These are phyloP conservation scores for Cyberlindnera subsufficiens DNA, from an alignment of 805 yeast genomes.

Conservation along the genomic window DNA sequence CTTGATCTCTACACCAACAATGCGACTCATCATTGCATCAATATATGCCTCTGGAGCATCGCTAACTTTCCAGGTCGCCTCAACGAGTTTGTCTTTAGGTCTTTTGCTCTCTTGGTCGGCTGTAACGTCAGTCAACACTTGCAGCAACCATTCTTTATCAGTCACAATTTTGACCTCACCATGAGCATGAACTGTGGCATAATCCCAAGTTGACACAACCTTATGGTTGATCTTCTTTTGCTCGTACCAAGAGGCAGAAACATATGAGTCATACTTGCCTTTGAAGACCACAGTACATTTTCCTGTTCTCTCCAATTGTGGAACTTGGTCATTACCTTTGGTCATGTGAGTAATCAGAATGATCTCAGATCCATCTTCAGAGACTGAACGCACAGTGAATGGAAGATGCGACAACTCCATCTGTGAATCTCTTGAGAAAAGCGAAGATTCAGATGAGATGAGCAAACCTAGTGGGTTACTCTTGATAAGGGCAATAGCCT, in stretches of 20 bases:
- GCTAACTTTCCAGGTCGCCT: constrained; percentile 43
- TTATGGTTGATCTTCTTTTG: constrained; percentile 51
- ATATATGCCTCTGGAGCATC: constrained; percentile 52
- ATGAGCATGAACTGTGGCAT: constrained; percentile 47
- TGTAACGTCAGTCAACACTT: constrained; percentile 39
- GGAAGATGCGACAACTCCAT: constrained; percentile 54
- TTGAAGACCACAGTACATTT: constrained; percentile 47
- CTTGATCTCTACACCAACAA: constrained; percentile 51
- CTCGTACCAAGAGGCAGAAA: constrained; percentile 58
- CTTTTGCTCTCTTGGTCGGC: constrained; percentile 41
- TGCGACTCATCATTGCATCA: constrained; percentile 38
- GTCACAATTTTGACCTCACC: constrained; percentile 42
- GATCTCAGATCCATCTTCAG: constrained; percentile 27
- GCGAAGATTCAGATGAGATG: constrained; percentile 26
- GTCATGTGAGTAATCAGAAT: constrained; percentile 52
- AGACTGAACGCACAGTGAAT: constrained; percentile 34
- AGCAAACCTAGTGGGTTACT: constrained; percentile 49
- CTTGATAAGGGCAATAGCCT: constrained; percentile 37
- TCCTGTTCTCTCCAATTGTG: constrained; percentile 28
- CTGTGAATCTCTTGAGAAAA: constrained; percentile 23
- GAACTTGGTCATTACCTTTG: constrained; percentile 43
- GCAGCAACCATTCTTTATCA: constrained; percentile 40
- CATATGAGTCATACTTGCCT: constrained; percentile 40
- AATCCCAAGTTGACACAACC: constrained; percentile 69
- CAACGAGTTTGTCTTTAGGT: constrained; percentile 20